Evolutionary conservation across 2,329 filamentous ascomycete species (phyloP), one percentile per base, ranked within the genome.

Genomic region (Aureobasidium leucospermi): DNA sequence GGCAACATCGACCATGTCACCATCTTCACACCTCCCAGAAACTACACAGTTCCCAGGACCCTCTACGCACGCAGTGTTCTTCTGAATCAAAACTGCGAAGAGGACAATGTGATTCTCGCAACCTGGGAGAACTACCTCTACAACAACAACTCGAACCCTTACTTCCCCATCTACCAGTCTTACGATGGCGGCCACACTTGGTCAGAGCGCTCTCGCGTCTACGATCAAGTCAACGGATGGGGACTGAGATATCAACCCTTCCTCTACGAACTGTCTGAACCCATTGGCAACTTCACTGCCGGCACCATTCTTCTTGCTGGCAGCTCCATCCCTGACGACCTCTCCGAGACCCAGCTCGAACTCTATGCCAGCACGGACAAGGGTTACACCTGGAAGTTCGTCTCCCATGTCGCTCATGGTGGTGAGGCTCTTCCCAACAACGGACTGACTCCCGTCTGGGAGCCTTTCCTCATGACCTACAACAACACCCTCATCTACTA

Each of bases 161-260:
- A 76, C 67, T 77, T 76, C 63, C 76, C 76, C 34, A 75, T 78
- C 64, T 78, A 72, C 65, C 73, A 68, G 66, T 81, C 73, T 65
- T 72, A 67, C 61, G 77, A 82, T 69, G 66, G 73, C 62, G 68
- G 76, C 10, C 66, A 68, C 19, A 84, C 80, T 1, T 90, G 87
- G 87, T 75, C 76, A 15, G 80, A 86, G 67, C 75, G 87, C 52
- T 83, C 84, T 4, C 78, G 78, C 15, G 82, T 89, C 9, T 75
- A 81, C 13, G 87, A 90, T 67, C 77, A 81, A 51, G 82, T 81
- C 32, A 85, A 87, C 63, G 79, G 79, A 43, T 84, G 81, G 75
- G 87, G 87, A 19, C 69, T 88, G 58, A 79, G 85, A 32, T 88
- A 88, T 66, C 87, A 90, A 66, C 87, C 87, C 0, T 81, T 83